Percentiles rank a stretch among this genome's conserved stretches.
Evolutionary conservation across 805 yeast species (phyloP).

Genomic region (Lachancea quebecensis): DNA sequence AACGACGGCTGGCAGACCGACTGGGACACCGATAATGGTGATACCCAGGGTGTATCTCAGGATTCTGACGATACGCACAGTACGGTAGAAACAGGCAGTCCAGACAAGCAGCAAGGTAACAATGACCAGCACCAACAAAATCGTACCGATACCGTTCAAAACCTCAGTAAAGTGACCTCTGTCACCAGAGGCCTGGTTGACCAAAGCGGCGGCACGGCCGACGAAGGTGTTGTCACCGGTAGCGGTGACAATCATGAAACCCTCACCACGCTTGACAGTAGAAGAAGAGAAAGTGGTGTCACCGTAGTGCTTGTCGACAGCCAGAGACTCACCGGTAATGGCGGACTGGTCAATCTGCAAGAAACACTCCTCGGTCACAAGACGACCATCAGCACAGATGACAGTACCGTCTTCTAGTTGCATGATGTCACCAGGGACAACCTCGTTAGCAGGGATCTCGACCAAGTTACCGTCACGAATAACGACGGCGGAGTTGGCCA

Average conservation of each 20-base stretch:
- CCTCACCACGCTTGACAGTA: constrained; percentile 93
- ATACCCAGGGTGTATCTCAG: constrained; percentile 90
- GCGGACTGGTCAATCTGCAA: constrained; percentile 95
- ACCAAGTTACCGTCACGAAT: constrained; percentile 72
- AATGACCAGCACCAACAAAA: constrained; percentile 81
- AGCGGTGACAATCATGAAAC: constrained; percentile 87
- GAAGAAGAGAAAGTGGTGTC: constrained; percentile 88
- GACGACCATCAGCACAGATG: constrained; percentile 88
- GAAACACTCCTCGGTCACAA: constrained; percentile 77
- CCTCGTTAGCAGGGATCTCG: constrained; percentile 75
- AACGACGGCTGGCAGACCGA: constrained; percentile 97
- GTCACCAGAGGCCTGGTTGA: constrained; percentile 89
- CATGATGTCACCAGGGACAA: constrained; percentile 92
- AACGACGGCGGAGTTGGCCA: constrained; percentile 83
- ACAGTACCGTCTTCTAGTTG: constrained; percentile 91
- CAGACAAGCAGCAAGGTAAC: constrained; percentile 82
- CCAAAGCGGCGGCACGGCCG: constrained; percentile 96
- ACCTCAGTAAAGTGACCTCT: constrained; percentile 96
- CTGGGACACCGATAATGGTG: constrained; percentile 97
- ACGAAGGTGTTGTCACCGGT: constrained; percentile 94
- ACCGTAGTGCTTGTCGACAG: constrained; percentile 87
- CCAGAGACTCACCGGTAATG: constrained; percentile 94
- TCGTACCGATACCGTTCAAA: constrained; percentile 94
- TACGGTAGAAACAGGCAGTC: constrained; percentile 92
- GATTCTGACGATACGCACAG: constrained; percentile 77